Conservation (phyloP, 2,329 filamentous ascomycete species). For the Alternaria metachromatica region DNA sequence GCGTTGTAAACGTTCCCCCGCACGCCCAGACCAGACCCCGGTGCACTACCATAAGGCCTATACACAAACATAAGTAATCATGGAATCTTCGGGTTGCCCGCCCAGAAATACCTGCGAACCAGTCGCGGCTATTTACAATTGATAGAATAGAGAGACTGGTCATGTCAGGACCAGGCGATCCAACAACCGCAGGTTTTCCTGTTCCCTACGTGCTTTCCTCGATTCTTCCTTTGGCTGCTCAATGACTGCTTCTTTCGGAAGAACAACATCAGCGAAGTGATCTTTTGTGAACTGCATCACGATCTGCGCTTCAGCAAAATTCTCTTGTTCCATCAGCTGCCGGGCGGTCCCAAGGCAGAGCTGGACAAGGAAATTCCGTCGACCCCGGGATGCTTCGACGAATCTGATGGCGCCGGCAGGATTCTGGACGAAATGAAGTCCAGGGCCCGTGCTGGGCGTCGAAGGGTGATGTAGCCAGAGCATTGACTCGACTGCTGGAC, state of each 20-base stretch:
- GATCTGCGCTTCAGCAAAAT: slow-evolving; percentile 35
- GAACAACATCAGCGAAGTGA: slow-evolving; percentile 41
- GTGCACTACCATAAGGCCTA: slow-evolving; percentile 7
- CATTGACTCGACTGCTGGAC: slow-evolving; percentile 31
- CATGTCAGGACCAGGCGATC: slow-evolving; percentile 32
- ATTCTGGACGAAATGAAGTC: slow-evolving; percentile 33
- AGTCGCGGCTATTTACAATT: not conserved
- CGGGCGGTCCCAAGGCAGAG: slow-evolving; percentile 41
- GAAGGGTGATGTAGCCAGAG: slow-evolving; percentile 42
- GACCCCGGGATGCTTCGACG: slow-evolving; percentile 13
- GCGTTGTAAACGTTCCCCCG: not conserved
- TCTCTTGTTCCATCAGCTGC: slow-evolving; percentile 37
- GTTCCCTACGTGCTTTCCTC: slow-evolving; percentile 17
- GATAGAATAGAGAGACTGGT: not conserved
- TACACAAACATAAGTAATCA: not conserved
- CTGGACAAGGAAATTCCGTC: slow-evolving; percentile 35
- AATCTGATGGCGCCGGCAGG: slow-evolving; percentile 23
- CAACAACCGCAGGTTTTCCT: slow-evolving; percentile 34
- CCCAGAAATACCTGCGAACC: not conserved
- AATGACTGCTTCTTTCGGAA: slow-evolving; percentile 16
- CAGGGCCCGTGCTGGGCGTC: slow-evolving; percentile 22
- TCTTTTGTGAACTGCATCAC: slow-evolving; percentile 40
- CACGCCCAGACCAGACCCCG: slow-evolving; percentile 2
- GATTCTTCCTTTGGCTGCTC: not conserved
- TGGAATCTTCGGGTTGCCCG: not conserved